phyloP scores from a whole-genome alignment of 371 early-diverging fungal genomes.

The Mortierella sp. region DNA sequence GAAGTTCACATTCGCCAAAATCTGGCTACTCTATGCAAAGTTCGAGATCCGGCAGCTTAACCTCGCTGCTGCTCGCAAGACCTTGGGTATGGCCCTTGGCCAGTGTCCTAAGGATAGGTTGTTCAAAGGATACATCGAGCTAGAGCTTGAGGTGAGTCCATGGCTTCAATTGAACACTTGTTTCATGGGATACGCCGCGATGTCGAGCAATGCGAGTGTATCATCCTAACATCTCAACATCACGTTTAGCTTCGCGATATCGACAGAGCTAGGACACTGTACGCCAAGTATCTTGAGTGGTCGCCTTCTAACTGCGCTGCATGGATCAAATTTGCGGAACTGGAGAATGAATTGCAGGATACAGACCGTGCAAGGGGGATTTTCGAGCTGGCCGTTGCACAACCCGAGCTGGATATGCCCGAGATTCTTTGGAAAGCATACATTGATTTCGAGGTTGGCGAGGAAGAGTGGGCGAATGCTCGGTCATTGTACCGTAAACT shows the following conservation, averaged over 20 bases:
- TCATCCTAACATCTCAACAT: neutral
- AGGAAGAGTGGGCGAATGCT: conserved; percentile 83
- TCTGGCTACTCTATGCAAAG: conserved; percentile 93
- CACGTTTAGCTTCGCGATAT: conserved; percentile 84
- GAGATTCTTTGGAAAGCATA: conserved; percentile 97
- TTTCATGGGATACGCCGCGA: neutral
- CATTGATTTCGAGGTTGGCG: conserved; percentile 93
- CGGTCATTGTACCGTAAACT: conserved; percentile 87
- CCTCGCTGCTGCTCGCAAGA: conserved; percentile 80
- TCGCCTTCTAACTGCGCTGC: conserved; percentile 86
- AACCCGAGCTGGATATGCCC: conserved; percentile 93
- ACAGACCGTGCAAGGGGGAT: conserved; percentile 88
- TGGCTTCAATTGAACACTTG: neutral
- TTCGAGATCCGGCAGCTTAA: conserved; percentile 89
- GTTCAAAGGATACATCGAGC: conserved; percentile 95
- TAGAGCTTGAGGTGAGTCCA: conserved; percentile 80
- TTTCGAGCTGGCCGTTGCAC: conserved; percentile 89
- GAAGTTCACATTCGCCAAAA: conserved; percentile 94
- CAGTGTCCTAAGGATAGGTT: conserved; percentile 83
- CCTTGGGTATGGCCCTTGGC: conserved; percentile 87
- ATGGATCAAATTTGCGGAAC: conserved; percentile 95
- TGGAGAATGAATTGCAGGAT: conserved; percentile 90
- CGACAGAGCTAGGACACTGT: conserved; percentile 91
- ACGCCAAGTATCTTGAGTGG: conserved; percentile 89
- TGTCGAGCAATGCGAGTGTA: too few relatives aligned